phyloP scores from a whole-genome alignment of 345 rosid genomes.

The Aquilaria yunnanensis region DNA sequence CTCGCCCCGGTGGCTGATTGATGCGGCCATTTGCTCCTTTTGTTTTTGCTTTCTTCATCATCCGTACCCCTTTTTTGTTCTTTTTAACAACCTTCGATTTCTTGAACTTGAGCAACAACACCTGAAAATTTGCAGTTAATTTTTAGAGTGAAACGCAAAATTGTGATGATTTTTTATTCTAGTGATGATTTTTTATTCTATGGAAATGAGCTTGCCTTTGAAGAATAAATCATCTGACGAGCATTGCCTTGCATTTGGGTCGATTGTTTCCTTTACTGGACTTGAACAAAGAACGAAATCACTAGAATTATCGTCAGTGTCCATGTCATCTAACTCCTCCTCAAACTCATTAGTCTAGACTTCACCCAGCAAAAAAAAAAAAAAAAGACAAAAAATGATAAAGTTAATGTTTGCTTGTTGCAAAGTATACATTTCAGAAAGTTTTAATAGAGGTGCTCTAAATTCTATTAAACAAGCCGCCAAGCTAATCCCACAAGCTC shows the following conservation, averaged over 20 bases:
- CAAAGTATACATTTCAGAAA: slow-evolving; percentile 82
- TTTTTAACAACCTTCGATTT: slow-evolving; percentile 32
- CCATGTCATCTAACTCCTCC: slow-evolving; percentile 22
- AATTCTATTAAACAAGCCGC: slow-evolving; percentile 61
- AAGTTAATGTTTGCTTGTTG: slow-evolving; percentile 73
- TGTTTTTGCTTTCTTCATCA: slow-evolving; percentile 16
- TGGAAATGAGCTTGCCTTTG: slow-evolving; percentile 58
- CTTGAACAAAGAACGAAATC: slow-evolving; percentile 58
- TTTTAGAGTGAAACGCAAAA: slow-evolving; percentile 59
- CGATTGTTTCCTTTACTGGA: slow-evolving; percentile 50
- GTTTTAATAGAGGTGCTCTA: slow-evolving; percentile 59
- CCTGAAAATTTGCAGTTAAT: slow-evolving; percentile 80
- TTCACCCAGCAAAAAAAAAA: slow-evolving; percentile 9
- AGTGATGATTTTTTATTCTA: slow-evolving; percentile 37
- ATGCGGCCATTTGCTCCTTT: slow-evolving; percentile 21
- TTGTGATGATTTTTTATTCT: slow-evolving; percentile 34
- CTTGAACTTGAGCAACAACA: slow-evolving; percentile 62
- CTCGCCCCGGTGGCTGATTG: too few species aligned
- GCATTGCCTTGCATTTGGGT: slow-evolving; percentile 37
- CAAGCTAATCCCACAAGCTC: slow-evolving; percentile 55
- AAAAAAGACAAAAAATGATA: slow-evolving; percentile 37
- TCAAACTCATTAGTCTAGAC: slow-evolving; percentile 14
- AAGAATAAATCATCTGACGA: slow-evolving; percentile 79
- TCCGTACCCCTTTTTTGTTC: slow-evolving; percentile 16
- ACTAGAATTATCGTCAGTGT: slow-evolving; percentile 14